phyloP scores from a whole-genome alignment of 106 monocot genomes.

The Acorus calamus region DNA sequence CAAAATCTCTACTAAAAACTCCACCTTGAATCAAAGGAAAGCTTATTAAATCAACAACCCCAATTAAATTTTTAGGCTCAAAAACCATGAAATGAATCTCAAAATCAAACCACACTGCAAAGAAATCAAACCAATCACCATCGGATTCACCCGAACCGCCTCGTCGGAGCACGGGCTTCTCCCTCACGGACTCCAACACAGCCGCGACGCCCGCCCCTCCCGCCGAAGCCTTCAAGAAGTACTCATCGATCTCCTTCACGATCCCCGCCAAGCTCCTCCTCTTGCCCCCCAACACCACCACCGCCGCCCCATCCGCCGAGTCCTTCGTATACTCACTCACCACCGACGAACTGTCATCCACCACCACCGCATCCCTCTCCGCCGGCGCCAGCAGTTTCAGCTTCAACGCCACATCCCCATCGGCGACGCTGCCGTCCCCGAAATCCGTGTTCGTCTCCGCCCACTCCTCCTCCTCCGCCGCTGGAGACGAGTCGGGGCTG shows the following conservation, averaged over 20 bases:
- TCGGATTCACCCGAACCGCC: no score
- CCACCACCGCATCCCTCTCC: conserved; percentile 5
- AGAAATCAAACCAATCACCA: no score
- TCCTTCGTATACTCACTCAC: conserved; percentile 61
- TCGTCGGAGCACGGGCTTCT: background rate
- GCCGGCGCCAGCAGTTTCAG: conserved; percentile 8
- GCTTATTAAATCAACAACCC: no score
- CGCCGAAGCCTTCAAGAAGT: conserved; percentile 85
- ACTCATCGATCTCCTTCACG: conserved; percentile 80
- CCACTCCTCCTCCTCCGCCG: conserved; percentile 49
- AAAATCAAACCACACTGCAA: no score
- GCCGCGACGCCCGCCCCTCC: conserved; percentile 50
- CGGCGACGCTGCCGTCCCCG: conserved; percentile 24
- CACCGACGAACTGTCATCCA: conserved; percentile 47
- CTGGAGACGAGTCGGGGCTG: conserved; percentile 12
- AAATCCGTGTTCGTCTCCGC: conserved; percentile 50
- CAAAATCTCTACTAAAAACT: no score
- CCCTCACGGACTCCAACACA: conserved; percentile 40
- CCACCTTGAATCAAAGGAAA: no score
- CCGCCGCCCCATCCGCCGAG: conserved; percentile 19
- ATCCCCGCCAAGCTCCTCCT: conserved; percentile 50
- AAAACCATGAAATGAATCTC: no score
- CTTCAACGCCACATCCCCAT: conserved; percentile 8
- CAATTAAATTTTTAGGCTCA: no score
- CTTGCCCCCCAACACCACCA: conserved; percentile 50